Conservation (phyloP, 2,329 filamentous ascomycete species). For the Colletotrichum caudatum region DNA sequence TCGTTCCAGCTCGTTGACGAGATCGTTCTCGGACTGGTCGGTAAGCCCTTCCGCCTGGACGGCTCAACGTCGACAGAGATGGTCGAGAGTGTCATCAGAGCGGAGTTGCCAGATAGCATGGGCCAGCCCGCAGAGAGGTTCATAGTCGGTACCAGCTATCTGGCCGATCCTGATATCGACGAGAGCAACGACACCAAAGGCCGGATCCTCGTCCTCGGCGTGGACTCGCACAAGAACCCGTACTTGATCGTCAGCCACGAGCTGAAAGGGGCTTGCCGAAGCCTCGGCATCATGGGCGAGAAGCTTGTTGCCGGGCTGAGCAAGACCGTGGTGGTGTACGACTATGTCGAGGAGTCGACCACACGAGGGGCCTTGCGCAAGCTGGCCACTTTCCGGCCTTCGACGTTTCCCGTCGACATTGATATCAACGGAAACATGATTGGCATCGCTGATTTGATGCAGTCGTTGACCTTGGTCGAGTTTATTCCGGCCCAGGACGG, state of each 20-base stretch:
- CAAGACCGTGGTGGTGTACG: constrained; percentile 80
- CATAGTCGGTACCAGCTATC: constrained; percentile 87
- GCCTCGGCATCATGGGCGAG: constrained; percentile 78
- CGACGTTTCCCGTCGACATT: constrained; percentile 86
- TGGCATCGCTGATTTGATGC: constrained; percentile 92
- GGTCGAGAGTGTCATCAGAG: constrained; percentile 85
- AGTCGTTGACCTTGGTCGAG: constrained; percentile 84
- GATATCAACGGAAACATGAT: constrained; percentile 80
- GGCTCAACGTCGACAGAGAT: constrained; percentile 70
- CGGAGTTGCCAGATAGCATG: constrained; percentile 72
- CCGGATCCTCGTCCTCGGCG: constrained; percentile 85
- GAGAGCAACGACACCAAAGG: constrained; percentile 69
- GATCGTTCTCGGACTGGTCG: constrained; percentile 83
- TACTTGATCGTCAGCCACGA: constrained; percentile 77
- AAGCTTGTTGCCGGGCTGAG: constrained; percentile 88
- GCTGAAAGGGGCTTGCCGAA: constrained; percentile 84
- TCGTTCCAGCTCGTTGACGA: constrained; percentile 94
- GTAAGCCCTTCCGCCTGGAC: constrained; percentile 73
- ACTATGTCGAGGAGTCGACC: constrained; percentile 67
- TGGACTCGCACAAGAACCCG: constrained; percentile 79
- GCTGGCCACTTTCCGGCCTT: constrained; percentile 80
- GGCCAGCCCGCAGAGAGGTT: constrained; percentile 79
- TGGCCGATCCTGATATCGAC: constrained; percentile 70
- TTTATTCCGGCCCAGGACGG: constrained; percentile 71
- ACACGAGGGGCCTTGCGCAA: constrained; percentile 73